These are phyloP conservation scores for Triticum dicoccoides DNA, from an alignment of 176 grass and related monocot genomes.

Conservation along the genomic window DNA sequence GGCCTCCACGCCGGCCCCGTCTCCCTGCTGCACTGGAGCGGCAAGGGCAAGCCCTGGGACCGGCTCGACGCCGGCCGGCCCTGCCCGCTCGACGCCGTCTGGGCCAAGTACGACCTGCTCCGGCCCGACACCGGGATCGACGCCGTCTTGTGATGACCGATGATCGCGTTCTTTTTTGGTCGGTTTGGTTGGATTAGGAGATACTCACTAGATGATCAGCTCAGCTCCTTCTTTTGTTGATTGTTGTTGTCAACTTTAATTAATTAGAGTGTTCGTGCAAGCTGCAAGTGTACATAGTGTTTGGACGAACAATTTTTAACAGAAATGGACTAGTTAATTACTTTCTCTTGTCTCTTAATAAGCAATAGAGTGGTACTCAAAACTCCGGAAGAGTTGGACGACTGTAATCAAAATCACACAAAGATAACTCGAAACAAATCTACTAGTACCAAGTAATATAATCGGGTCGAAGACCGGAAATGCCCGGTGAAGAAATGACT, in stretches of 20 bases:
- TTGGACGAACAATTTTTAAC: background rate
- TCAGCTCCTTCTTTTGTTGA: conserved; percentile 39
- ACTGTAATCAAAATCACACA: background rate
- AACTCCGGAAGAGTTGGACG: too few species aligned
- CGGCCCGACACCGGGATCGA: conserved; percentile 35
- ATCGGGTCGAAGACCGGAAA: too few species aligned
- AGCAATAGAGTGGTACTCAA: too few species aligned
- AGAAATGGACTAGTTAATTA: background rate
- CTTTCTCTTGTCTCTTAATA: background rate
- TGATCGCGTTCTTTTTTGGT: conserved; percentile 6
- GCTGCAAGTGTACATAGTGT: conserved; percentile 35
- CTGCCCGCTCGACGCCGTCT: conserved; percentile 78
- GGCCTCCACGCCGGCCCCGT: conserved; percentile 76
- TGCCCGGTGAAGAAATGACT: too few species aligned
- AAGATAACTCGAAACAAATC: background rate
- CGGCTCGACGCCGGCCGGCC: conserved; percentile 53
- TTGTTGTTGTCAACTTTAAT: background rate
- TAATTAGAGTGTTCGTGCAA: conserved; percentile 6
- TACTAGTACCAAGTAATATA: background rate
- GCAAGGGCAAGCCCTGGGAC: conserved; percentile 85
- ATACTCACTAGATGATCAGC: background rate
- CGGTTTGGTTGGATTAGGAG: background rate
- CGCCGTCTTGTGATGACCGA: conserved; percentile 18
- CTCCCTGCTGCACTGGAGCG: conserved; percentile 93
- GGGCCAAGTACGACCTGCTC: conserved; percentile 81